Evolutionary conservation across 352 stramenopile species (phyloP).

Genomic region (Phytophthora pseudosyringae): DNA sequence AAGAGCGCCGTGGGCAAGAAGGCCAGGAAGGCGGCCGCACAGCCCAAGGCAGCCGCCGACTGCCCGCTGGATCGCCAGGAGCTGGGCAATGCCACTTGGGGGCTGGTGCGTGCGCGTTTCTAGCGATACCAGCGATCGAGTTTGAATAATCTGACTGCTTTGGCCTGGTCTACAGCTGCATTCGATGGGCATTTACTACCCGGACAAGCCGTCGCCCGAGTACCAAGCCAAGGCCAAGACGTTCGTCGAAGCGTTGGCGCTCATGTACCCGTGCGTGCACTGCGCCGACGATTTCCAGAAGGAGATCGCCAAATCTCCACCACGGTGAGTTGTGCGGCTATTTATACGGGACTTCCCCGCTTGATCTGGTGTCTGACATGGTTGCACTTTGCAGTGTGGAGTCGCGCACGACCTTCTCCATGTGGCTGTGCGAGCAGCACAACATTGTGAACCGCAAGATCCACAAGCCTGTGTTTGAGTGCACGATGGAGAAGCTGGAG

Average conservation of each 20-base stretch:
- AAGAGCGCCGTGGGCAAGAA: constrained; percentile 70
- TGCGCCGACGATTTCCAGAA: constrained; percentile 96
- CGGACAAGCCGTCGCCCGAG: constrained; percentile 91
- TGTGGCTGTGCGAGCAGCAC: constrained; percentile 98
- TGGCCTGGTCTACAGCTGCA: constrained; percentile 67
- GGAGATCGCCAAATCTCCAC: constrained; percentile 92
- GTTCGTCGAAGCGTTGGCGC: constrained; percentile 93
- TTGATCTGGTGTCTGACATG: neutral
- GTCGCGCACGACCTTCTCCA: constrained; percentile 92
- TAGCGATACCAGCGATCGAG: neutral
- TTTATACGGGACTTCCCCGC: neutral
- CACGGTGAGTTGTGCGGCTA: constrained; percentile 60
- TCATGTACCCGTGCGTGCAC: constrained; percentile 94
- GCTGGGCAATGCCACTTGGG: constrained; percentile 88
- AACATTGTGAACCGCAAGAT: constrained; percentile 98
- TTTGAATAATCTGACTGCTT: neutral
- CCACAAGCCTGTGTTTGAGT: constrained; percentile 94
- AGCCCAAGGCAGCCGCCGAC: constrained; percentile 44
- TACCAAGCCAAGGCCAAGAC: constrained; percentile 90
- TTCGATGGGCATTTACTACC: constrained; percentile 97
- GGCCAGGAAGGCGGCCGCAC: constrained; percentile 18
- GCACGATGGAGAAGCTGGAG: constrained; percentile 93
- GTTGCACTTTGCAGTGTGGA: constrained; percentile 67
- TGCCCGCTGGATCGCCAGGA: constrained; percentile 89
- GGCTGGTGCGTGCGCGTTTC: constrained; percentile 58